Percentiles rank a stretch among this genome's conserved stretches.
Conservation (phyloP, 1,284 basidiomycete genomes). For the Boletellus sp. region DNA sequence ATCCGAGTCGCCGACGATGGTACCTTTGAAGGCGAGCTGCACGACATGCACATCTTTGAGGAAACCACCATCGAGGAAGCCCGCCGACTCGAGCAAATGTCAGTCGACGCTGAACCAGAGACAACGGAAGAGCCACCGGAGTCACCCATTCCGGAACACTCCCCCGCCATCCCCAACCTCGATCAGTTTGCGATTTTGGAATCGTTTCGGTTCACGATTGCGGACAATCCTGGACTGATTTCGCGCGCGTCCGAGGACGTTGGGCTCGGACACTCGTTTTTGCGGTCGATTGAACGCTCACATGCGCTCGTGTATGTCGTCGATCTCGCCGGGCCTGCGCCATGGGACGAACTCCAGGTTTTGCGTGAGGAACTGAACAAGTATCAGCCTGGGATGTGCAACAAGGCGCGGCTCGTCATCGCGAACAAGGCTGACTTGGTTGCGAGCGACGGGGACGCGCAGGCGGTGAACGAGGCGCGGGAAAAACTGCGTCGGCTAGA, state of each 20-base stretch:
- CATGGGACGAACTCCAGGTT: slow-evolving; percentile 73
- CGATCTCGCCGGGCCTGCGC: slow-evolving; percentile 72
- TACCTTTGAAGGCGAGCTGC: slow-evolving; percentile 62
- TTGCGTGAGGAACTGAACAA: slow-evolving; percentile 81
- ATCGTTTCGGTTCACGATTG: slow-evolving; percentile 85
- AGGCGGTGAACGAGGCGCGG: slow-evolving; percentile 52
- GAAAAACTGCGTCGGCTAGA: slow-evolving; percentile 56
- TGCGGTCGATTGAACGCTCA: slow-evolving; percentile 91
- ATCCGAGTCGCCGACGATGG: slow-evolving; percentile 83
- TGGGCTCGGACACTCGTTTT: slow-evolving; percentile 91
- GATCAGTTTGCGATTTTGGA: slow-evolving; percentile 58
- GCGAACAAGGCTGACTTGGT: slow-evolving; percentile 94
- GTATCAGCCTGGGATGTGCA: slow-evolving; percentile 78
- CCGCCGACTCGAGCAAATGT: slow-evolving; percentile 31
- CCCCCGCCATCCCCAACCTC: slow-evolving; percentile 4
- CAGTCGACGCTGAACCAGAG: neutral
- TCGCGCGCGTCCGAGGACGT: slow-evolving; percentile 69
- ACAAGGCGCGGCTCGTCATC: slow-evolving; percentile 76
- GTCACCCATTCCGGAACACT: no score
- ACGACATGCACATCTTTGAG: slow-evolving; percentile 56
- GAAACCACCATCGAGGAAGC: slow-evolving; percentile 67
- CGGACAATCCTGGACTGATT: slow-evolving; percentile 97
- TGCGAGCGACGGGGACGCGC: slow-evolving; percentile 25
- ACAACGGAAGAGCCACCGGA: neutral
- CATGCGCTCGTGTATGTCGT: slow-evolving; percentile 90